Evolutionary conservation across 2,329 filamentous ascomycete species (phyloP).

Genomic region (Sclerotinia sclerotiorum): DNA sequence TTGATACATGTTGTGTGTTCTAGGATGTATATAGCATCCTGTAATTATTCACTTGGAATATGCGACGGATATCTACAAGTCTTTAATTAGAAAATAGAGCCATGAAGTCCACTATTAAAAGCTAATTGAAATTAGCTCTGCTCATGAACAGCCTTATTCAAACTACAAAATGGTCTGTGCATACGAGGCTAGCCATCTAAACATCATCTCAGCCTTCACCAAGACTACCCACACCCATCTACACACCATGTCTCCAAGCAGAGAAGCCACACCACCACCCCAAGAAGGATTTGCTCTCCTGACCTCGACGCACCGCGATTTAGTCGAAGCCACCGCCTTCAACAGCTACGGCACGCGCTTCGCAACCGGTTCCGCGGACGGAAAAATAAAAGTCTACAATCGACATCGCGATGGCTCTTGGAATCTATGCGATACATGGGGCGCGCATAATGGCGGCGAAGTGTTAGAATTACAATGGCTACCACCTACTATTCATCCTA

Average conservation of each 20-base stretch:
- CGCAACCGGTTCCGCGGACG: slow-evolving; percentile 87
- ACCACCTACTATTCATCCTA: slow-evolving; percentile 80
- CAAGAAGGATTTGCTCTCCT: slow-evolving; percentile 50
- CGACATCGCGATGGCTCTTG: slow-evolving; percentile 74
- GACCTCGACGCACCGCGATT: slow-evolving; percentile 68
- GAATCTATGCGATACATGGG: slow-evolving; percentile 83
- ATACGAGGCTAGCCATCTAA: slow-evolving; percentile 4
- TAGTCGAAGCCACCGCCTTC: slow-evolving; percentile 63
- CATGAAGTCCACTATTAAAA: neutral
- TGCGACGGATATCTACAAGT: neutral
- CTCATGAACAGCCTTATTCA: neutral
- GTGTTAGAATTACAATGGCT: slow-evolving; percentile 95
- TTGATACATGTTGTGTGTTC: neutral
- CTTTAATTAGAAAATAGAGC: accelerated
- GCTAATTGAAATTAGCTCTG: neutral
- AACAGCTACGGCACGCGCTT: slow-evolving; percentile 91
- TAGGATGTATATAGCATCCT: neutral
- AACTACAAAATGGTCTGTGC: neutral
- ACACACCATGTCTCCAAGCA: slow-evolving; percentile 27
- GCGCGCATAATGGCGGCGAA: slow-evolving; percentile 84
- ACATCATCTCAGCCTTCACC: slow-evolving; percentile 9
- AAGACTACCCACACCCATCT: neutral
- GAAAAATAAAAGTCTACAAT: slow-evolving; percentile 90
- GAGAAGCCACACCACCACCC: slow-evolving; percentile 27
- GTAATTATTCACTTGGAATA: neutral